A percentile compares a stretch with the other conserved stretches of the same genome.
Evolutionary conservation across 768 basidiomycete genomes (phyloP).

Genomic region (Podaxis mareebaensis): DNA sequence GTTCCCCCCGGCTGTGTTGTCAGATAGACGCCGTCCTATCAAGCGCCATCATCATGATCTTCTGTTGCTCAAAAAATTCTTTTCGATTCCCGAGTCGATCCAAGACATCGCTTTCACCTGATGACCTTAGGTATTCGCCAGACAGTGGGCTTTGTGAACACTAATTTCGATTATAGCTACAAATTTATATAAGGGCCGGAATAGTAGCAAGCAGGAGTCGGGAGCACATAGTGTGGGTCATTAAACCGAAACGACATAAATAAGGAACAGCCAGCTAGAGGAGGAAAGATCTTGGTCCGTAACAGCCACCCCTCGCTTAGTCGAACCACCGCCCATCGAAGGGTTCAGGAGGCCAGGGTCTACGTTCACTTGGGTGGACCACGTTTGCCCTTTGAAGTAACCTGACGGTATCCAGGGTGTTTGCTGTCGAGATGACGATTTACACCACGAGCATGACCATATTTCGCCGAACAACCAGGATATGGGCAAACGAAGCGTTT

Average conservation of each 20-base stretch:
- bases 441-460: conserved; percentile 13
- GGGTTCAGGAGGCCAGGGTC: background rate
- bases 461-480: conserved; percentile 2
- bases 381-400: background rate
- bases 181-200: background rate
- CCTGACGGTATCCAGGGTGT: conserved; percentile 12
- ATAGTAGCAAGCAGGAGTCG: background rate
- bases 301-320: background rate
- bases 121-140: background rate
- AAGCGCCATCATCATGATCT: background rate
- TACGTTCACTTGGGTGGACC: conserved; percentile 2
- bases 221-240: background rate
- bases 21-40: background rate
- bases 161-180: background rate
- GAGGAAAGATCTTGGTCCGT: background rate
- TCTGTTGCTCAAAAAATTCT: conserved; percentile 4
- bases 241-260: background rate
- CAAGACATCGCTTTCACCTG: background rate
- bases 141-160: background rate
- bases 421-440: conserved; percentile 15
- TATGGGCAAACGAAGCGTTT: conserved; percentile 11
- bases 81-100: conserved; percentile 4
- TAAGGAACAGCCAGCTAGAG: background rate
- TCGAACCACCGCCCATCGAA: background rate
- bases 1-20: background rate